Conservation (phyloP, 73 alveolate genomes). For the Uronychia binucleata region DNA sequence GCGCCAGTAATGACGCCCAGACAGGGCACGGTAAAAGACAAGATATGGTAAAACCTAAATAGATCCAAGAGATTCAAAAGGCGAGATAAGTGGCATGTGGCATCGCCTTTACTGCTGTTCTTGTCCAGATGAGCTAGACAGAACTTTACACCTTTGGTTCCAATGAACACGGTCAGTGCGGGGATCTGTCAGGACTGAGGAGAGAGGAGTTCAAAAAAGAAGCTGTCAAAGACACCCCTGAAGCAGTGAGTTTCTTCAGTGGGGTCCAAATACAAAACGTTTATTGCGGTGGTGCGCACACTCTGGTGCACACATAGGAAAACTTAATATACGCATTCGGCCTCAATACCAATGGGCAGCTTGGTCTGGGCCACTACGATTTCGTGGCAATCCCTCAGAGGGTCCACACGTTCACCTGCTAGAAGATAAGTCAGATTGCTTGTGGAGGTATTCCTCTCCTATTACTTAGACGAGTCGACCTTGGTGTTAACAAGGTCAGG, state of each 20-base stretch:
- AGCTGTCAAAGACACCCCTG: neutral
- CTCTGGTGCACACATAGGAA: neutral
- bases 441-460: neutral
- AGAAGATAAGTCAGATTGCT: neutral
- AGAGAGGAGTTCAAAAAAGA: neutral
- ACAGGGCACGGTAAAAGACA: slow-evolving; percentile 32
- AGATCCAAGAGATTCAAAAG: neutral
- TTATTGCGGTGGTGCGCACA: neutral
- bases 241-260: neutral
- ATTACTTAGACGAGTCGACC: neutral
- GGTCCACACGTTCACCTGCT: neutral
- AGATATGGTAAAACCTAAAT: slow-evolving; percentile 20
- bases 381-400: neutral
- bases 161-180: slow-evolving; percentile 33
- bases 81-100: neutral
- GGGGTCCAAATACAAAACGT: neutral
- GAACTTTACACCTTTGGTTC: slow-evolving; percentile 33
- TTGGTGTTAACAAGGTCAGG: neutral
- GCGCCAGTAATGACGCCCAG: slow-evolving; percentile 31
- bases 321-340: neutral
- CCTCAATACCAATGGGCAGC: neutral
- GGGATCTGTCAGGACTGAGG: slow-evolving; percentile 1
- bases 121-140: neutral
- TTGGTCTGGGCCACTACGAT: neutral
- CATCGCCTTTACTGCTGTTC: neutral